These are phyloP conservation scores for Quercus alba DNA, from an alignment of 306 rosid species.

Conservation along the genomic window DNA sequence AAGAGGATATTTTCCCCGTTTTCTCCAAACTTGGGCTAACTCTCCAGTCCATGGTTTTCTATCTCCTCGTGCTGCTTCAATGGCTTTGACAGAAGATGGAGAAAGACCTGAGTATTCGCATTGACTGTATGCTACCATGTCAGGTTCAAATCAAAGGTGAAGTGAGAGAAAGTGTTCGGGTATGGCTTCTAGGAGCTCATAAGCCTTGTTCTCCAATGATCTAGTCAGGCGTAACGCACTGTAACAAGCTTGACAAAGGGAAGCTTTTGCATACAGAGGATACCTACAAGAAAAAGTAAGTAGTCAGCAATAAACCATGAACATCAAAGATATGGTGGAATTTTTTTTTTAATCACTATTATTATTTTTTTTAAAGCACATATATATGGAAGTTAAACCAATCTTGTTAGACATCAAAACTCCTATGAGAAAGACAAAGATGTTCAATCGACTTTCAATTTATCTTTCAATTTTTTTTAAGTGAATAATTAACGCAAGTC, in stretches of 20 bases:
- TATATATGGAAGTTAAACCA: background rate
- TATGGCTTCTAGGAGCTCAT: slow-evolving; percentile 76
- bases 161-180: slow-evolving; percentile 89
- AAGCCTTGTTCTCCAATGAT: slow-evolving; percentile 74
- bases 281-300: slow-evolving; percentile 41
- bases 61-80: slow-evolving; percentile 60
- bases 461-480: too few species aligned
- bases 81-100: slow-evolving; percentile 35
- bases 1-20: slow-evolving; percentile 82
- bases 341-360: background rate
- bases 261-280: slow-evolving; percentile 80
- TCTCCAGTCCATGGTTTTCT: slow-evolving; percentile 91
- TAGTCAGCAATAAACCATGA: background rate
- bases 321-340: background rate
- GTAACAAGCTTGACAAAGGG: slow-evolving; percentile 92
- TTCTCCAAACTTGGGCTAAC: slow-evolving; percentile 70
- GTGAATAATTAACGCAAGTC: too few species aligned
- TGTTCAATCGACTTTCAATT: too few species aligned
- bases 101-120: too few species aligned
- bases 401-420: background rate
- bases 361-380: background rate
- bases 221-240: slow-evolving; percentile 71
- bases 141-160: slow-evolving; percentile 89
- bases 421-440: too few species aligned
- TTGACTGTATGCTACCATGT: slow-evolving; percentile 20